phyloP scores from a whole-genome alignment of 2,329 filamentous ascomycete species.

The Penicillium sp. region DNA sequence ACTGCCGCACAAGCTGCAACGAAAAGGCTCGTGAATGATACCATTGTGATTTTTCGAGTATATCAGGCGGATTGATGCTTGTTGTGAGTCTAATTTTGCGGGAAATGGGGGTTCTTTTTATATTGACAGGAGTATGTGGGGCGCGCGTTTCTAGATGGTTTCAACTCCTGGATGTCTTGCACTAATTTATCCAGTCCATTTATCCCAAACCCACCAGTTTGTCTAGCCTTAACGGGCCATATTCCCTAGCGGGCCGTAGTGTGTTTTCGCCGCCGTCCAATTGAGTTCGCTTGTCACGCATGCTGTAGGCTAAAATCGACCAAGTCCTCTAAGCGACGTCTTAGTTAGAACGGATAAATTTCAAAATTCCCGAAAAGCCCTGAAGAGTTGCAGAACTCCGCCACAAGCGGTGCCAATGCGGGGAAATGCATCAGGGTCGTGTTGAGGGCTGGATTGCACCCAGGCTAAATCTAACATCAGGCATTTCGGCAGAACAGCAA shows the following conservation, averaged over 20 bases:
- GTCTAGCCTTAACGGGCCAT: not conserved
- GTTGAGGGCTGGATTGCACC: not conserved
- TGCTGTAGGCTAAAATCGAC: conserved; percentile 1
- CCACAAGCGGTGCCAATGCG: conserved; percentile 1
- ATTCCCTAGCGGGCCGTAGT: not conserved
- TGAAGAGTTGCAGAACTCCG: not conserved
- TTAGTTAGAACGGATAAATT: not conserved
- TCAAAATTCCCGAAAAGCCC: not conserved
- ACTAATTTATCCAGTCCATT: conserved; percentile 9
- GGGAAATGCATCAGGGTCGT: conserved; percentile 4
- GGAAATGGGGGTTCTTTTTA: conserved; percentile 1
- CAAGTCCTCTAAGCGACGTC: not conserved
- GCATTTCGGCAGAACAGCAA: not conserved
- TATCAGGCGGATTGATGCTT: not conserved
- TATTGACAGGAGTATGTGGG: conserved; percentile 2
- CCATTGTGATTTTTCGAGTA: conserved; percentile 21
- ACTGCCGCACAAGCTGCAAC: conserved; percentile 23
- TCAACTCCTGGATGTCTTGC: not conserved
- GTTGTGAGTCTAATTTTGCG: not conserved
- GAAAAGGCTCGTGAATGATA: conserved; percentile 28
- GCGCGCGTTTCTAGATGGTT: not conserved
- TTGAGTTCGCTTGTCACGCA: not conserved
- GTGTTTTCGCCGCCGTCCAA: not conserved
- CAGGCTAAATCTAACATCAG: conserved; percentile 4
- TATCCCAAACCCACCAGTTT: not conserved